Conservation (phyloP, 2,329 filamentous ascomycete genomes). For the Ophiostoma montium region DNA sequence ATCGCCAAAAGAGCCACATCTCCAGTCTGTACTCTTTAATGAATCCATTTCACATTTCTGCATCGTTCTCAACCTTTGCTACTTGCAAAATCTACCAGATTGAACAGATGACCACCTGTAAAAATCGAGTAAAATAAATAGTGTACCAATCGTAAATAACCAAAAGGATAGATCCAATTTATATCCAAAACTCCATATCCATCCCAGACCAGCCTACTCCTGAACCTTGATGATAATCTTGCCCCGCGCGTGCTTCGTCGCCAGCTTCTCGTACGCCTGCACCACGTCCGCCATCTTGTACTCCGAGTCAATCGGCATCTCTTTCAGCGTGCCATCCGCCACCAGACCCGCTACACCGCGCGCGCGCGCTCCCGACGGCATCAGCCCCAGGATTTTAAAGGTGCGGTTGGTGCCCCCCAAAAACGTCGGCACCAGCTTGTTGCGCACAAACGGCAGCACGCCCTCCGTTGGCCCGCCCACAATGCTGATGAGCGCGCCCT, state of each 20-base stretch:
- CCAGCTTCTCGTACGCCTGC: slow-evolving; percentile 21
- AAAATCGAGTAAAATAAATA: too few species aligned
- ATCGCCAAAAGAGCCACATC: too few species aligned
- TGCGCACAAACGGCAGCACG: slow-evolving; percentile 18
- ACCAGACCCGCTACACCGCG: slow-evolving; percentile 17
- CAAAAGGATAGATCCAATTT: background rate
- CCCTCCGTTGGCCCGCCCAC: slow-evolving; percentile 20
- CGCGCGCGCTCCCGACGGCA: slow-evolving; percentile 17
- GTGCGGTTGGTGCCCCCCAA: slow-evolving; percentile 20
- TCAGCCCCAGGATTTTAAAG: slow-evolving; percentile 19
- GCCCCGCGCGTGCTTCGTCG: slow-evolving; percentile 19
- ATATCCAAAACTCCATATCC: background rate
- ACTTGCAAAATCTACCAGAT: too few species aligned
- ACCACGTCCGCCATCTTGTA: slow-evolving; percentile 18
- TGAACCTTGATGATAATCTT: slow-evolving; percentile 21
- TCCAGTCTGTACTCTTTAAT: too few species aligned
- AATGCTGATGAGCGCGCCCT: slow-evolving; percentile 23
- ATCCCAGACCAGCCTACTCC: slow-evolving; percentile 17
- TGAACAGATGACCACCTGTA: too few species aligned
- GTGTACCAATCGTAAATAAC: background rate
- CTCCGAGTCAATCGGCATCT: slow-evolving; percentile 20
- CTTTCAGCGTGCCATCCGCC: slow-evolving; percentile 16
- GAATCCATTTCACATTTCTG: too few species aligned
- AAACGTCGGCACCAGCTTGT: slow-evolving; percentile 19
- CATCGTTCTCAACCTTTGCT: too few species aligned